These are phyloP conservation scores for Cnidoscolus chayamansa DNA, from an alignment of 441 rosid genomes.

Conservation along the genomic window DNA sequence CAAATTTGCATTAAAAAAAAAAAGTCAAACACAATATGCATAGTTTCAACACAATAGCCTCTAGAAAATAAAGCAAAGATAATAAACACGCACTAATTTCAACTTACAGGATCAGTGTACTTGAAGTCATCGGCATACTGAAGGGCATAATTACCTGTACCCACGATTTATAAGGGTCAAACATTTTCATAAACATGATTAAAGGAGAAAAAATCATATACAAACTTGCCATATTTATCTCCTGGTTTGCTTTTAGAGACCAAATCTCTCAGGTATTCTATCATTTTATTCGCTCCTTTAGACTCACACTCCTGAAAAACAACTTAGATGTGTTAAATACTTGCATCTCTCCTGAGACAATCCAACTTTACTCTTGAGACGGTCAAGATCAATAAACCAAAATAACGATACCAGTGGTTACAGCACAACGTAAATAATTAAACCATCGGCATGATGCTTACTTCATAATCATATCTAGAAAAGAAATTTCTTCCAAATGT, in stretches of 20 bases:
- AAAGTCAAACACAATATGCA: conserved; percentile 9
- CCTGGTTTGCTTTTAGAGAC: conserved; percentile 67
- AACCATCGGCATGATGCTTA: conserved; percentile 31
- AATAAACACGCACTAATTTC: conserved; percentile 12
- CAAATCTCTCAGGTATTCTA: conserved; percentile 67
- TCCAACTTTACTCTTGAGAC: conserved; percentile 6
- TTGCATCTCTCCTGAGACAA: conserved; percentile 12
- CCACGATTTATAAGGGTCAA: conserved; percentile 18
- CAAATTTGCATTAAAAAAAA: conserved; percentile 12
- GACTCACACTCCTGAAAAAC: conserved; percentile 84
- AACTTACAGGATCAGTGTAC: conserved; percentile 90
- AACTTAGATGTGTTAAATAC: conserved; percentile 18
- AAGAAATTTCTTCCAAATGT: conserved; percentile 88
- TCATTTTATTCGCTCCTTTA: conserved; percentile 86
- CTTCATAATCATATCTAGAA: conserved; percentile 94
- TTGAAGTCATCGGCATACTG: conserved; percentile 86
- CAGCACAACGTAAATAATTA: conserved; percentile 7
- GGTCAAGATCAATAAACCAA: conserved; percentile 6
- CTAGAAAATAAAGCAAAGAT: conserved; percentile 10
- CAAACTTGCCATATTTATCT: conserved; percentile 60
- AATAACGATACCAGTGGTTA: conserved; percentile 6
- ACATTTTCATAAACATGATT: conserved; percentile 3
- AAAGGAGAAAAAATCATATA: conserved; percentile 10
- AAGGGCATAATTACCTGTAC: conserved; percentile 64
- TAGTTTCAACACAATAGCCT: background rate